Conservation (phyloP, 31 red algal genomes). For the Asparagopsis taxiformis region DNA sequence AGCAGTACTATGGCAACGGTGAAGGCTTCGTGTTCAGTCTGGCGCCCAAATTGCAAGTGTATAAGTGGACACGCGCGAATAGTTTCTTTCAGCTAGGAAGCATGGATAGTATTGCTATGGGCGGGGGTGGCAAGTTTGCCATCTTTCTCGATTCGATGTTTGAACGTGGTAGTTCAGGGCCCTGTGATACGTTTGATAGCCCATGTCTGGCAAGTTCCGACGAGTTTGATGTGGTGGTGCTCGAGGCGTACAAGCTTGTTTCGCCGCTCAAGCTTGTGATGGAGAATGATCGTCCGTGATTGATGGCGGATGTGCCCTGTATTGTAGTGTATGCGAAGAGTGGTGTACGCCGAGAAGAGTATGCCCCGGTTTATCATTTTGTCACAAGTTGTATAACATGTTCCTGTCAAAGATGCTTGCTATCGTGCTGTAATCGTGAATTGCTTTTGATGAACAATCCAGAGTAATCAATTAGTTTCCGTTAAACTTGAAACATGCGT, state of each 20-base stretch:
- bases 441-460: too few species aligned
- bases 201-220: conserved; percentile 34
- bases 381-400: too few species aligned
- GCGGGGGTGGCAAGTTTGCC: conserved; percentile 87
- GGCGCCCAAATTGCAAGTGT: conserved; percentile 35
- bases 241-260: conserved; percentile 80
- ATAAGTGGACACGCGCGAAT: conserved; percentile 73
- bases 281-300: too few species aligned
- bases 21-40: conserved; percentile 85
- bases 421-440: too few species aligned
- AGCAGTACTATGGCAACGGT: conserved; percentile 79
- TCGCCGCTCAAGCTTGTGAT: too few species aligned
- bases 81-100: conserved; percentile 80
- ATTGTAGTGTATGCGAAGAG: too few species aligned
- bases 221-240: conserved; percentile 69
- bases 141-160: conserved; percentile 81
- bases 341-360: too few species aligned
- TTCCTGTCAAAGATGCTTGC: too few species aligned
- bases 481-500: too few species aligned
- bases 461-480: too few species aligned
- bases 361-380: too few species aligned
- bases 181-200: conserved; percentile 33
- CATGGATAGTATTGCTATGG: conserved; percentile 51
- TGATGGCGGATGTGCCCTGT: too few species aligned
- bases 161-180: conserved; percentile 38